Conservation (phyloP, 2,329 filamentous ascomycete genomes). For the Pestalotiopsis sp. region DNA sequence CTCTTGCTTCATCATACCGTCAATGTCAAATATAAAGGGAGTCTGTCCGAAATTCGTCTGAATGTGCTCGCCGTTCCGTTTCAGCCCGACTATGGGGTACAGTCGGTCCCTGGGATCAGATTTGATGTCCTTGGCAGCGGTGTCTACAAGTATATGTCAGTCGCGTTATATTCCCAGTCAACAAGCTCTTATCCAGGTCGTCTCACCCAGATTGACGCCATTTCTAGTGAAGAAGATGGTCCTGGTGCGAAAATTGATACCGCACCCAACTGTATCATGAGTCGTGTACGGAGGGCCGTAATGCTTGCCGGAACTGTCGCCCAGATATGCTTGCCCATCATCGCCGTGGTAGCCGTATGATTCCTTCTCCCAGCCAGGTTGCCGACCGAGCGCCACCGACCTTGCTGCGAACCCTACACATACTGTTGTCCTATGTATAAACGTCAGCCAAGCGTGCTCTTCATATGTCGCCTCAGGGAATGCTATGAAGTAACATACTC, state of each 20-base stretch:
- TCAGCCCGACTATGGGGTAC: conserved; percentile 70
- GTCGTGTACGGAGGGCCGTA: conserved; percentile 60
- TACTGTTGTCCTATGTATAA: conserved; percentile 55
- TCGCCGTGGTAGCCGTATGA: conserved; percentile 73
- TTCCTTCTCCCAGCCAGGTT: conserved; percentile 68
- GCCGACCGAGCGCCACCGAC: conserved; percentile 54
- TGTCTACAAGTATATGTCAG: conserved; percentile 50
- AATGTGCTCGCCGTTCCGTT: conserved; percentile 64
- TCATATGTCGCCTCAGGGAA: not conserved
- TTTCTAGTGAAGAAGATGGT: conserved; percentile 73
- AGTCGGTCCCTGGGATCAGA: conserved; percentile 46
- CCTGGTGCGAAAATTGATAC: conserved; percentile 66
- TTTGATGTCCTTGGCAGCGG: conserved; percentile 69
- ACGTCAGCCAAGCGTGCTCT: not conserved
- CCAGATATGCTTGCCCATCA: conserved; percentile 64
- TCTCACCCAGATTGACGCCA: conserved; percentile 56
- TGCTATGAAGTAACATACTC: conserved; percentile 47
- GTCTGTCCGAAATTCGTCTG: conserved; percentile 69
- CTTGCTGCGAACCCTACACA: conserved; percentile 64
- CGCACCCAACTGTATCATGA: conserved; percentile 65
- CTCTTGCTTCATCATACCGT: conserved; percentile 80
- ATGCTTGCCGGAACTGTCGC: conserved; percentile 56
- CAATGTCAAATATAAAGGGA: conserved; percentile 90
- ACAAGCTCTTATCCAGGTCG: not conserved
- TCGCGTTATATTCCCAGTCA: not conserved